Percentiles rank a stretch among this genome's conserved stretches.
Evolutionary conservation across 2,329 filamentous ascomycete genomes (phyloP).

Genomic region (Colletotrichum spinosum): DNA sequence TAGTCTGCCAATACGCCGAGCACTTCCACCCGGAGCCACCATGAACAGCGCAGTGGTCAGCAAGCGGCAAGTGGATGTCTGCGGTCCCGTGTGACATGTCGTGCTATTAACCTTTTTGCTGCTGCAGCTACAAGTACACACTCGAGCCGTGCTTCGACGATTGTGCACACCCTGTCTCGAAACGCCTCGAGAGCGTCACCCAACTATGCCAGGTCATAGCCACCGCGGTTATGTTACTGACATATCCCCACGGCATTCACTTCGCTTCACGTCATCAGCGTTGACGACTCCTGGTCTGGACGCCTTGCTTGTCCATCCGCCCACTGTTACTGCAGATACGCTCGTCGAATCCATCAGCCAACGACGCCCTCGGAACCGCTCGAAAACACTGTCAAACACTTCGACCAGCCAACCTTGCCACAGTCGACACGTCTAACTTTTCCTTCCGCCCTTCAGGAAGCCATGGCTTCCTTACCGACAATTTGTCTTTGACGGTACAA

Average conservation of each 20-base stretch:
- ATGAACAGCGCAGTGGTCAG: neutral
- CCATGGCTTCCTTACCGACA: constrained; percentile 29
- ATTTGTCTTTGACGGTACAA: neutral
- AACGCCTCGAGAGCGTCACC: constrained; percentile 28
- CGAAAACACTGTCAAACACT: neutral
- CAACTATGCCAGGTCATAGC: constrained; percentile 6
- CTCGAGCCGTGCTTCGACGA: constrained; percentile 14
- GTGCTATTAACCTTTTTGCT: constrained; percentile 35
- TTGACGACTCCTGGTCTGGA: neutral
- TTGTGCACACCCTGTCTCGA: constrained; percentile 31
- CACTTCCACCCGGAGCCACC: too few species aligned
- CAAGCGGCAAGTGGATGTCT: constrained; percentile 14
- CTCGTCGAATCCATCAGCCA: neutral
- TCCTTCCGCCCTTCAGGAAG: constrained; percentile 3
- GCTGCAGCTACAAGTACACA: constrained; percentile 15
- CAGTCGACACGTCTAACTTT: constrained; percentile 27
- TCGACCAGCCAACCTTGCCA: constrained; percentile 18
- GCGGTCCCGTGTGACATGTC: constrained; percentile 29
- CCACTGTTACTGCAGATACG: neutral
- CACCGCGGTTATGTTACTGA: neutral
- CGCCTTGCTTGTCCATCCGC: neutral
- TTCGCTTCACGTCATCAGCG: too few species aligned
- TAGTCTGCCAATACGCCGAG: too few species aligned
- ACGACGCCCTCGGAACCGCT: constrained; percentile 13
- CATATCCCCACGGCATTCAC: neutral